Evolutionary conservation across 2,329 filamentous ascomycete genomes (phyloP).

Genomic region (Apiospora kogelbergensis): DNA sequence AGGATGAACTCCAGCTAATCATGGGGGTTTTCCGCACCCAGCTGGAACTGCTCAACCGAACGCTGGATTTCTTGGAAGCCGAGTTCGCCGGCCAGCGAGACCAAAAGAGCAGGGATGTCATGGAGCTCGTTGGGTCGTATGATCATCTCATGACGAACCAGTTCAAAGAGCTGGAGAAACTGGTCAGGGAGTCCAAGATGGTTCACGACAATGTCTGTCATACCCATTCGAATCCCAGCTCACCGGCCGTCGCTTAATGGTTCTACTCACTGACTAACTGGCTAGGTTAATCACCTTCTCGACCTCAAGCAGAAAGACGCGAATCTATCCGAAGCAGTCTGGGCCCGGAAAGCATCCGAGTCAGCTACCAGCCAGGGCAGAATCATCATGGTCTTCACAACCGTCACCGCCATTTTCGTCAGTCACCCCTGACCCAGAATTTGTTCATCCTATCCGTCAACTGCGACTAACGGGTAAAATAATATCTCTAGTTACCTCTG

Average conservation of each 20-base stretch:
- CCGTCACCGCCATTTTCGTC: background rate
- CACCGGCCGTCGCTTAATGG: background rate
- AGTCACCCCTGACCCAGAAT: background rate
- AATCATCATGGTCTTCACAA: constrained; percentile 1
- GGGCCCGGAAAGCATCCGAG: background rate
- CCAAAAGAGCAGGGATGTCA: no score
- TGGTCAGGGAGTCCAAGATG: background rate
- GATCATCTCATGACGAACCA: no score
- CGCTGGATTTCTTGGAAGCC: no score
- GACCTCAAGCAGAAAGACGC: constrained; percentile 1
- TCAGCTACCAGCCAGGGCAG: background rate
- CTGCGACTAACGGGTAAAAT: background rate
- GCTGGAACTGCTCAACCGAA: no score
- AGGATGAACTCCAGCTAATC: no score
- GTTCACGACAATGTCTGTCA: background rate
- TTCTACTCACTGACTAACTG: background rate
- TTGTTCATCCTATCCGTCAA: background rate
- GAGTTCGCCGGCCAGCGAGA: no score
- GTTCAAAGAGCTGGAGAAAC: no score
- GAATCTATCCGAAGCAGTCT: background rate
- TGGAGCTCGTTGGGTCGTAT: no score
- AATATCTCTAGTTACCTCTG: background rate
- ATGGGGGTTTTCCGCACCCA: no score
- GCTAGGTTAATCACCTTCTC: background rate
- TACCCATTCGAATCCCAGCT: background rate